Percentiles rank a stretch among this genome's conserved stretches.
Evolutionary conservation across 345 rosid genomes (phyloP).

Genomic region (Laguncularia racemosa): DNA sequence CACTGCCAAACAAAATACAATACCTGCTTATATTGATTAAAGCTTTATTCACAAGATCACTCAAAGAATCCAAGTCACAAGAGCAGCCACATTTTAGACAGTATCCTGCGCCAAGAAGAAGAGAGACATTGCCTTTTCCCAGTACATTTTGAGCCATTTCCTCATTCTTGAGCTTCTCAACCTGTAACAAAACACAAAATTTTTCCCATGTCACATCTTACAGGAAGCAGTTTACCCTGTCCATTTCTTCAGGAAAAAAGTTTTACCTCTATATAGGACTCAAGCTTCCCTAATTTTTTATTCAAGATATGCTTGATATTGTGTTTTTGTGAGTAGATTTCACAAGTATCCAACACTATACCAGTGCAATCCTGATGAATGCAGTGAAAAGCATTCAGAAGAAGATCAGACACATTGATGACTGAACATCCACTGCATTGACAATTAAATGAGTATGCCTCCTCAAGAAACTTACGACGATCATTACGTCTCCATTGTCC

Average conservation of each 20-base stretch:
- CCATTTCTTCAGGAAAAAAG: conserved; percentile 1
- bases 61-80: conserved; percentile 35
- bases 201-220: neutral
- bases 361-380: conserved; percentile 47
- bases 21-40: conserved; percentile 50
- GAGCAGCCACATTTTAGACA: conserved; percentile 59
- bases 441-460: conserved; percentile 65
- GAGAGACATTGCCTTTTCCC: conserved; percentile 14
- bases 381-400: conserved; percentile 60
- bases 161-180: conserved; percentile 16
- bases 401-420: conserved; percentile 57
- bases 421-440: conserved; percentile 62
- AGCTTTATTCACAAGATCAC: conserved; percentile 35
- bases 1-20: neutral
- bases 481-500: conserved; percentile 66
- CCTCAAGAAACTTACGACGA: conserved; percentile 63
- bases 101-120: conserved; percentile 29
- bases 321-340: conserved; percentile 23
- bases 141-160: conserved; percentile 23
- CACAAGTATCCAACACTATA: conserved; percentile 43
- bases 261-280: conserved; percentile 36
- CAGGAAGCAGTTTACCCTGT: neutral
- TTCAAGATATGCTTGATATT: conserved; percentile 23
- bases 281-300: conserved; percentile 11
- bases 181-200: conserved; percentile 19